phyloP scores from a whole-genome alignment of 441 rosid species.

The Manihot esculenta region DNA sequence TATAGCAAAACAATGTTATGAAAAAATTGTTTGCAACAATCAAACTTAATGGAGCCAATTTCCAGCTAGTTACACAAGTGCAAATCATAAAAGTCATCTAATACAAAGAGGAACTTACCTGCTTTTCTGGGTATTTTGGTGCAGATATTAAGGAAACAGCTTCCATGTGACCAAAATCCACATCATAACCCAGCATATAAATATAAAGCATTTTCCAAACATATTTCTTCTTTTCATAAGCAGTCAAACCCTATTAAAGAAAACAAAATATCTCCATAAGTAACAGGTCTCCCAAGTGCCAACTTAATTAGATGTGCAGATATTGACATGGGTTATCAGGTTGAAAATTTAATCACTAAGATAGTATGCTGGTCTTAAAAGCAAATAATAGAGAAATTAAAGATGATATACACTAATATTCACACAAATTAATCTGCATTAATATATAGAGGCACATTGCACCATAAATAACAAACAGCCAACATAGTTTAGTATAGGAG shows the following conservation, averaged over 20 bases:
- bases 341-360: not conserved
- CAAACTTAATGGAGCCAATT: constrained; percentile 13
- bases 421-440: not conserved
- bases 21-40: not conserved
- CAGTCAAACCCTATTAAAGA: constrained; percentile 68
- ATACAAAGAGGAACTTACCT: constrained; percentile 43
- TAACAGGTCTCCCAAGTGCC: not conserved
- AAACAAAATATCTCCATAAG: constrained; percentile 16
- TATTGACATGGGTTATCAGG: not conserved
- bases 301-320: not conserved
- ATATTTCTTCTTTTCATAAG: constrained; percentile 98
- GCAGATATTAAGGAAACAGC: constrained; percentile 99
- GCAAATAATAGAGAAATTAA: not conserved
- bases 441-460: not conserved
- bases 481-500: not conserved
- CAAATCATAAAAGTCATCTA: constrained; percentile 2
- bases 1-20: not conserved
- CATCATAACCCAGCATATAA: constrained; percentile 96
- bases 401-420: not conserved
- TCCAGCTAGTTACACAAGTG: not conserved
- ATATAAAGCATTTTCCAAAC: constrained; percentile 99
- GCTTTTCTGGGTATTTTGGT: constrained; percentile 98
- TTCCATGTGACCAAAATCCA: constrained; percentile 99
- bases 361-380: not conserved
- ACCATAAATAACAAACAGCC: not conserved